A percentile compares a stretch with the other conserved stretches of the same genome.
These are phyloP conservation scores for Groenewaldozyma sp. DNA, from an alignment of 1,139 yeast genomes.

Conservation along the genomic window DNA sequence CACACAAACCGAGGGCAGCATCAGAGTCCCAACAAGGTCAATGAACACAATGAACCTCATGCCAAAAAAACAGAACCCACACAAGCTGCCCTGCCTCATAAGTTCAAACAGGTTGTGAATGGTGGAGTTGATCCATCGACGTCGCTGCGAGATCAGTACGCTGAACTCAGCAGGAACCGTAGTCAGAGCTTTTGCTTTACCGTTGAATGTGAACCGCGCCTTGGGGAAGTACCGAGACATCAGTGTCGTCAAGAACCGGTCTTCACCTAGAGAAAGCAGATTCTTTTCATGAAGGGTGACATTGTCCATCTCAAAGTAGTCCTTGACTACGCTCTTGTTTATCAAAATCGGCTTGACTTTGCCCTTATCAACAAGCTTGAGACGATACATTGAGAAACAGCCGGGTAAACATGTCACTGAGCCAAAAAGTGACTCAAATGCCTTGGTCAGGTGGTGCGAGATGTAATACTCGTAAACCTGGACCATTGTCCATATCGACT, in stretches of 20 bases:
- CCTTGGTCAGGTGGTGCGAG: conserved; percentile 32
- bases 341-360: conserved; percentile 27
- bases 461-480: conserved; percentile 34
- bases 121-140: conserved; percentile 34
- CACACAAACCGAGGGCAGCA: conserved; percentile 30
- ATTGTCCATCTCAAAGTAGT: conserved; percentile 27
- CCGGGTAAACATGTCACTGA: conserved; percentile 34
- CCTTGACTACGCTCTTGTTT: conserved; percentile 27
- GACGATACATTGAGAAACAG: conserved; percentile 30
- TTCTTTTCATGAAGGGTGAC: conserved; percentile 31
- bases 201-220: conserved; percentile 26
- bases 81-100: conserved; percentile 26
- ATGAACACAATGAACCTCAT: conserved; percentile 31
- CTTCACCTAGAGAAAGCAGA: conserved; percentile 31
- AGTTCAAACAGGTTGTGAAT: conserved; percentile 32
- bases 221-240: conserved; percentile 27
- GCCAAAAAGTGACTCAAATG: conserved; percentile 32
- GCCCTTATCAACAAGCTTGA: conserved; percentile 24
- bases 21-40: conserved; percentile 30
- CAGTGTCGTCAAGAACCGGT: conserved; percentile 31
- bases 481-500: conserved; percentile 30
- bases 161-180: conserved; percentile 30
- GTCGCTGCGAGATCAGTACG: conserved; percentile 30
- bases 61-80: conserved; percentile 30
- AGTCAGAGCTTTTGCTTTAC: conserved; percentile 29